phyloP scores from a whole-genome alignment of 345 rosid genomes.

The Rhodomyrtus tomentosa region DNA sequence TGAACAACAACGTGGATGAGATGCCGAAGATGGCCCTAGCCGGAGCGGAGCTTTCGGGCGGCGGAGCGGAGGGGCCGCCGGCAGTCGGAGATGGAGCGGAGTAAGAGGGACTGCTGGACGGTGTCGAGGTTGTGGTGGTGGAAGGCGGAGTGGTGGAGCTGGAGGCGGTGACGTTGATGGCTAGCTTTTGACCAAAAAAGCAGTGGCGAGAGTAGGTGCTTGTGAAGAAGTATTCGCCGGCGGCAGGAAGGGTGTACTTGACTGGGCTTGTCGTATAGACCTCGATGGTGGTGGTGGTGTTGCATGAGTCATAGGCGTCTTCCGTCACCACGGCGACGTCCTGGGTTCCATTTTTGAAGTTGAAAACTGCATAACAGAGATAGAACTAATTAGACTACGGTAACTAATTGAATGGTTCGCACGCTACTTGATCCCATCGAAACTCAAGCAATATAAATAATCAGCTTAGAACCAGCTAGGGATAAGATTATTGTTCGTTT shows the following conservation, averaged over 20 bases:
- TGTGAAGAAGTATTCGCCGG: constrained; percentile 35
- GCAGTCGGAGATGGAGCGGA: constrained; percentile 18
- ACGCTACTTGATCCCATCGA: neutral
- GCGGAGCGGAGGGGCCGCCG: constrained; percentile 10
- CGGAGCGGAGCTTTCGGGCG: constrained; percentile 18
- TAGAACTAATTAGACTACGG: neutral
- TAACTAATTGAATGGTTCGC: neutral
- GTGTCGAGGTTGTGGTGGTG: constrained; percentile 5
- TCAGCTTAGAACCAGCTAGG: neutral
- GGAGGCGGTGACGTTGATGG: constrained; percentile 21
- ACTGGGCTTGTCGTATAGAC: constrained; percentile 16
- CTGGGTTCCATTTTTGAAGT: constrained; percentile 32
- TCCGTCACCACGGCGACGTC: constrained; percentile 38
- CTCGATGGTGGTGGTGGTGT: constrained; percentile 14
- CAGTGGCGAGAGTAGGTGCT: constrained; percentile 31
- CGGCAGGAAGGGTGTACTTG: constrained; percentile 21
- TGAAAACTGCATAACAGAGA: constrained; percentile 26
- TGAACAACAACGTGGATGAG: neutral
- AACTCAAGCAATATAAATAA: neutral
- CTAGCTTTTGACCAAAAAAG: constrained; percentile 35
- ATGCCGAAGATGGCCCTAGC: constrained; percentile 15
- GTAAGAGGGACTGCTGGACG: constrained; percentile 16
- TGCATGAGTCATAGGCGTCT: constrained; percentile 27
- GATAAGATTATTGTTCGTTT: neutral
- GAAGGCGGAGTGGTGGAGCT: neutral